Conservation (phyloP, 2,329 filamentous ascomycete genomes). For the Penicillium sp. region DNA sequence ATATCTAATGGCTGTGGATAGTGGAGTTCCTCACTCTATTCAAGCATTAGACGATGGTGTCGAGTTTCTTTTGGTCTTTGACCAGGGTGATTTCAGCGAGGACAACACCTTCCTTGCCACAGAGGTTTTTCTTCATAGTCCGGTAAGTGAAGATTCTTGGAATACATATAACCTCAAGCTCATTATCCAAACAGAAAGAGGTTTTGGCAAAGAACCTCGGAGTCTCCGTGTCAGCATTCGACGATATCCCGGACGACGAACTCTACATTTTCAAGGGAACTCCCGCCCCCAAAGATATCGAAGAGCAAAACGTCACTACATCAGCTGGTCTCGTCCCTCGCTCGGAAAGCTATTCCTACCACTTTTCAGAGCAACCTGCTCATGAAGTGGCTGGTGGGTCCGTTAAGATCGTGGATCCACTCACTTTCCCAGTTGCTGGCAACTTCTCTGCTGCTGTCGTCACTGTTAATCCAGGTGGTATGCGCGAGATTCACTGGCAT, state of each 20-base stretch:
- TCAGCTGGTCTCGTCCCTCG: slow-evolving; percentile 71
- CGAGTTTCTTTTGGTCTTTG: slow-evolving; percentile 26
- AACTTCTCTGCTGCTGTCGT: slow-evolving; percentile 76
- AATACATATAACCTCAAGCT: neutral
- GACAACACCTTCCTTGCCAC: slow-evolving; percentile 78
- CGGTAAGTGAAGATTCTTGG: slow-evolving; percentile 29
- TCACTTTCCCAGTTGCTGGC: slow-evolving; percentile 75
- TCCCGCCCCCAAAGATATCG: slow-evolving; percentile 65
- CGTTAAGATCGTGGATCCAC: slow-evolving; percentile 77
- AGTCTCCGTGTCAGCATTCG: slow-evolving; percentile 59
- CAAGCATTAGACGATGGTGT: slow-evolving; percentile 22
- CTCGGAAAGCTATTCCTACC: slow-evolving; percentile 70
- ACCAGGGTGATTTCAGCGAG: slow-evolving; percentile 62
- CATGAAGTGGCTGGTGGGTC: slow-evolving; percentile 70
- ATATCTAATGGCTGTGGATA: slow-evolving; percentile 14
- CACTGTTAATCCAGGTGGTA: slow-evolving; percentile 71
- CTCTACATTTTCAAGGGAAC: slow-evolving; percentile 81
- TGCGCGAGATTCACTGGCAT: slow-evolving; percentile 85
- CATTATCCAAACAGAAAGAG: slow-evolving; percentile 41
- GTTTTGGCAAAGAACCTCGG: slow-evolving; percentile 64
- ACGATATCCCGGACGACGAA: slow-evolving; percentile 67
- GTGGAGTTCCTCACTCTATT: slow-evolving; percentile 70
- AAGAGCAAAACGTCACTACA: slow-evolving; percentile 65
- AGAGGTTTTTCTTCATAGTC: slow-evolving; percentile 61
- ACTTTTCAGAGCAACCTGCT: slow-evolving; percentile 72